These are phyloP conservation scores for Vitis cinerea DNA, from an alignment of 164 flowering plant species.

Conservation along the genomic window DNA sequence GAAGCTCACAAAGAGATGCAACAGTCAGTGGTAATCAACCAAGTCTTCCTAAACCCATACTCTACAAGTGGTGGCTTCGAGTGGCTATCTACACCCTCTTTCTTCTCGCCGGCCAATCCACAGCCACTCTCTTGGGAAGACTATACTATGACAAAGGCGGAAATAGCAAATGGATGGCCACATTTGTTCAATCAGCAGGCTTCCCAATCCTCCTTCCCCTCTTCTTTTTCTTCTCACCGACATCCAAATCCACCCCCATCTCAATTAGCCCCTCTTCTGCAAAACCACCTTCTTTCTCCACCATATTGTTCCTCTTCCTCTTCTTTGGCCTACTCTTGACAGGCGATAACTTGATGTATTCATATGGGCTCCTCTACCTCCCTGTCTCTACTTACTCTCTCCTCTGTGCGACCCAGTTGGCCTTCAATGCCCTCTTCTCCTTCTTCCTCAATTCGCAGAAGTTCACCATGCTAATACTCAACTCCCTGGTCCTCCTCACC, in stretches of 20 bases:
- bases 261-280: background rate
- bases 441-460: slow-evolving; percentile 34
- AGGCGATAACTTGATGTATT: slow-evolving; percentile 31
- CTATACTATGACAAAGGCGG: slow-evolving; percentile 39
- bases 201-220: slow-evolving; percentile 34
- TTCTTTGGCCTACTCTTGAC: slow-evolving; percentile 25
- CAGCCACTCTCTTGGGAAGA: slow-evolving; percentile 36
- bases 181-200: slow-evolving; percentile 36
- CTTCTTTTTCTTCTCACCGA: slow-evolving; percentile 15
- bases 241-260: background rate
- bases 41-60: background rate
- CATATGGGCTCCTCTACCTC: slow-evolving; percentile 30
- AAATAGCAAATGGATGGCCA: slow-evolving; percentile 35
- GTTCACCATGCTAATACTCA: slow-evolving; percentile 27
- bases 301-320: slow-evolving; percentile 14
- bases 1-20: background rate
- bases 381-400: slow-evolving; percentile 33
- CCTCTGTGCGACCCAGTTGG: slow-evolving; percentile 30
- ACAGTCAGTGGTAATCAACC: background rate
- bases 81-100: slow-evolving; percentile 17
- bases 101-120: slow-evolving; percentile 29
- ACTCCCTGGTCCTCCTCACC: slow-evolving; percentile 31
- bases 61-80: slow-evolving; percentile 30
- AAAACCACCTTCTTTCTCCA: slow-evolving; percentile 1
- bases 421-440: slow-evolving; percentile 31